Conservation (phyloP, 1,284 basidiomycete genomes). For the Coriolopsis trogii region DNA sequence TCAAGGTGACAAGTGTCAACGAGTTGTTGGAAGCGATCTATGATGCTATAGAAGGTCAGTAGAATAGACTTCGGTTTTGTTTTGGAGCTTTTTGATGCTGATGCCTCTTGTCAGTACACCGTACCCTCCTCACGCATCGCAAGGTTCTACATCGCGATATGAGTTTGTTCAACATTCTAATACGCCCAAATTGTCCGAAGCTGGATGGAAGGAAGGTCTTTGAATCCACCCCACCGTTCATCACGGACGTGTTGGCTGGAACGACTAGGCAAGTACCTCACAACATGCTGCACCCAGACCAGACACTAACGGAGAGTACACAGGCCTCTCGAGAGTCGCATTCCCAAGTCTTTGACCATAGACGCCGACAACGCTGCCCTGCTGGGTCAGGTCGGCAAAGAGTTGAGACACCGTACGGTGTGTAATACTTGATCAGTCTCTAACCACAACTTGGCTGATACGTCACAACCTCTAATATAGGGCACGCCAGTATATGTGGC, state of each 20-base stretch:
- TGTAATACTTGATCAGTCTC: too few species aligned
- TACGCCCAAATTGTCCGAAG: not conserved
- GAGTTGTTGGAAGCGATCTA: not conserved
- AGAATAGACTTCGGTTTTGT: not conserved
- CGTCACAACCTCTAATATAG: not conserved
- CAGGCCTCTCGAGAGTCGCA: not conserved
- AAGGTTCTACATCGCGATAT: too few species aligned
- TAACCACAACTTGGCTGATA: not conserved
- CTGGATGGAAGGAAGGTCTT: not conserved
- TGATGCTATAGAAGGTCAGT: not conserved
- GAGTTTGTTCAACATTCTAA: too few species aligned
- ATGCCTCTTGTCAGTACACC: not conserved
- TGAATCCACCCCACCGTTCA: not conserved
- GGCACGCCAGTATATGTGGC: not conserved
- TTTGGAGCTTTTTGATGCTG: not conserved
- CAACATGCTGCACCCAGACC: not conserved
- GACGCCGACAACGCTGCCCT: not conserved
- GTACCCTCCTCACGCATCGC: not conserved
- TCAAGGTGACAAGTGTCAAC: not conserved
- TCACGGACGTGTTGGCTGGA: not conserved
- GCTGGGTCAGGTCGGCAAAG: not conserved
- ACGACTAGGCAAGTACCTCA: not conserved
- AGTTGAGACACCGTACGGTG: not conserved
- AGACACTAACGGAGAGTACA: not conserved
- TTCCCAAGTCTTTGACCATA: not conserved